phyloP scores from a whole-genome alignment of 1,284 basidiomycete species.

The Abortiporus biennis region DNA sequence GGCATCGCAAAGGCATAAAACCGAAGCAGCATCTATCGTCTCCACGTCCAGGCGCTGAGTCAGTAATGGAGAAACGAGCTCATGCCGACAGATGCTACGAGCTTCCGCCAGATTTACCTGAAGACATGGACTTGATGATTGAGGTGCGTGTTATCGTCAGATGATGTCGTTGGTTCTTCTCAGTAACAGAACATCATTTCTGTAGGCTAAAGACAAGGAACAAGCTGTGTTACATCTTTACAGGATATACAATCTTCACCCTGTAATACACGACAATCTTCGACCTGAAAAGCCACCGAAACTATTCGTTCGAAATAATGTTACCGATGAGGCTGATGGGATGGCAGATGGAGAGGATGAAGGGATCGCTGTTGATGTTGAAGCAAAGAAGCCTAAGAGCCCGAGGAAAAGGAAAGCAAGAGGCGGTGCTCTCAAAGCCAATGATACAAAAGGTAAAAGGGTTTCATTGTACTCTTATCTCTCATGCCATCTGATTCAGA shows the following conservation, averaged over 20 bases:
- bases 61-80: constrained; percentile 77
- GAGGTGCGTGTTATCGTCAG: constrained; percentile 54
- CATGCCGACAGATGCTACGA: constrained; percentile 76
- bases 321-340: constrained; percentile 12
- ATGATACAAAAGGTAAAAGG: background rate
- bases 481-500: background rate
- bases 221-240: constrained; percentile 87
- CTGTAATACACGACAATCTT: constrained; percentile 50
- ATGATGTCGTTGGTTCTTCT: background rate
- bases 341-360: constrained; percentile 2
- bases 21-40: constrained; percentile 91
- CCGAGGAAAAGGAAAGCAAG: background rate
- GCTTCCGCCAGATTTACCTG: constrained; percentile 52
- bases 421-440: background rate
- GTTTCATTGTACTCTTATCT: background rate
- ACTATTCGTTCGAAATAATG: constrained; percentile 30
- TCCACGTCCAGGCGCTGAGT: constrained; percentile 68
- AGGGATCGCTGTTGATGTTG: background rate
- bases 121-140: constrained; percentile 78
- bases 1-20: constrained; percentile 65
- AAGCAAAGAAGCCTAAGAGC: constrained; percentile 5
- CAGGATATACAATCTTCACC: constrained; percentile 67
- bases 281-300: constrained; percentile 31
- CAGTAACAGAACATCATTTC: constrained; percentile 1
- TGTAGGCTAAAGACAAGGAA: constrained; percentile 81